Percentiles rank a stretch among this genome's conserved stretches.
Evolutionary conservation across 2,329 filamentous ascomycete species (phyloP).

Genomic region (Talaromyces sp.): DNA sequence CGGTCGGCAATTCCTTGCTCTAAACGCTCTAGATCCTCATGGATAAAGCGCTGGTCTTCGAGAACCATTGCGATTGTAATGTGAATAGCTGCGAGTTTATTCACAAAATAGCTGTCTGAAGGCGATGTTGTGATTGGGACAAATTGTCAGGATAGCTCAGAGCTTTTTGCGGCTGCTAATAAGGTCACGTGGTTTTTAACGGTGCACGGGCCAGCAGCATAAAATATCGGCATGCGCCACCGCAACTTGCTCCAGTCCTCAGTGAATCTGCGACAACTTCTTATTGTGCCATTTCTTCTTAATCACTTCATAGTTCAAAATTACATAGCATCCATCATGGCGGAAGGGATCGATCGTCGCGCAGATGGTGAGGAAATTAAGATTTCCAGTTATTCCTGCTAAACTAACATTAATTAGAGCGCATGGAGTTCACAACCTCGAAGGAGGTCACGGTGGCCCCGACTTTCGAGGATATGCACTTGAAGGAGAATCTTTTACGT

Average conservation of each 20-base stretch:
- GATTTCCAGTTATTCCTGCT: not conserved
- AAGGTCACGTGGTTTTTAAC: constrained; percentile 26
- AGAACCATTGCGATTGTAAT: constrained; percentile 61
- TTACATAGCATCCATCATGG: constrained; percentile 62
- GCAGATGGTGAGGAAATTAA: constrained; percentile 57
- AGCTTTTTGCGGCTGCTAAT: constrained; percentile 25
- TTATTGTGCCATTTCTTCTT: not conserved
- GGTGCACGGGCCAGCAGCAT: constrained; percentile 20
- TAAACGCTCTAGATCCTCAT: constrained; percentile 93
- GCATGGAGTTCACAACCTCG: constrained; percentile 97
- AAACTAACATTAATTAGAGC: constrained; percentile 52
- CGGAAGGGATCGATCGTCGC: constrained; percentile 88
- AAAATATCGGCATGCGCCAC: constrained; percentile 21
- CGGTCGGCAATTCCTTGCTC: constrained; percentile 92
- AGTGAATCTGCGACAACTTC: not conserved
- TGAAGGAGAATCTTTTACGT: constrained; percentile 95
- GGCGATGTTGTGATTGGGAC: not conserved
- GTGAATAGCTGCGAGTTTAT: not conserved
- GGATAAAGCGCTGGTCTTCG: constrained; percentile 89
- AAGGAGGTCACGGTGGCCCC: constrained; percentile 93
- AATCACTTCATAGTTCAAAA: not conserved
- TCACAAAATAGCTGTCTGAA: not conserved
- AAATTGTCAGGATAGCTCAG: constrained; percentile 11
- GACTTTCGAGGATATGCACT: constrained; percentile 91
- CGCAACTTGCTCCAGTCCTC: constrained; percentile 3